These are phyloP conservation scores for Acanthamoeba rhysodes DNA, from an alignment of 208 protist genomes.

Conservation along the genomic window DNA sequence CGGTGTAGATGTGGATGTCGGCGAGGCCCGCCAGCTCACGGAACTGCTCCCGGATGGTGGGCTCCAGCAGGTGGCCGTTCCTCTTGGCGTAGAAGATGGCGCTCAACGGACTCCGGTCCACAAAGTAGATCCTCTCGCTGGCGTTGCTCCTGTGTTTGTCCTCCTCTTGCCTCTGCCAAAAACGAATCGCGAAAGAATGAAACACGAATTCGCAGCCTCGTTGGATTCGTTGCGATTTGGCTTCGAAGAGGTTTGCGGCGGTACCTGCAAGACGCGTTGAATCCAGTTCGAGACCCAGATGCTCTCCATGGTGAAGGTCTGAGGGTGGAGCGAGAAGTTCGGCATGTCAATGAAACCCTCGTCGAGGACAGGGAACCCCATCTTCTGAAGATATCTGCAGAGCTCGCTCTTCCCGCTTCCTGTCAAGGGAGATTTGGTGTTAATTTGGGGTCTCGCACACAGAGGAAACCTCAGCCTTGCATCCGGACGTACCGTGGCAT, in stretches of 20 bases:
- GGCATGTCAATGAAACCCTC: constrained; percentile 72
- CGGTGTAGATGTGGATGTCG: constrained; percentile 74
- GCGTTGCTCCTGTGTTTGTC: constrained; percentile 46
- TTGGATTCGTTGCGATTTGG: too few relatives aligned
- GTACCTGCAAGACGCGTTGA: constrained; percentile 46
- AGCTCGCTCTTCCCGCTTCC: constrained; percentile 72
- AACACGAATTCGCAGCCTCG: too few relatives aligned
- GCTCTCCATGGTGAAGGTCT: constrained; percentile 76
- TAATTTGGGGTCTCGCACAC: background rate
- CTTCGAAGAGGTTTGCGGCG: background rate
- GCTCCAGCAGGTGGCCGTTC: constrained; percentile 54
- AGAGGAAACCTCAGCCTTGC: background rate
- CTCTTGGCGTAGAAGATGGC: constrained; percentile 63
- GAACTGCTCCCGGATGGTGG: constrained; percentile 2
- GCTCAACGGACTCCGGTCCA: constrained; percentile 26
- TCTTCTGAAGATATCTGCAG: constrained; percentile 19
- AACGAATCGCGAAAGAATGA: background rate
- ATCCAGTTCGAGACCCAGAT: constrained; percentile 72
- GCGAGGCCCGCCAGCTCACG: constrained; percentile 37
- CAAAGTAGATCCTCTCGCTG: constrained; percentile 36
- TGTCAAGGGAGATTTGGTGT: background rate
- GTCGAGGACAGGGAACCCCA: constrained; percentile 61
- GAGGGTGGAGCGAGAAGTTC: constrained; percentile 43
- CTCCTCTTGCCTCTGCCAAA: constrained; percentile 26
- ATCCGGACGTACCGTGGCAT: constrained; percentile 49